These are phyloP conservation scores for Eryngium alpinum DNA, from an alignment of 140 eudicot genomes.

Conservation along the genomic window DNA sequence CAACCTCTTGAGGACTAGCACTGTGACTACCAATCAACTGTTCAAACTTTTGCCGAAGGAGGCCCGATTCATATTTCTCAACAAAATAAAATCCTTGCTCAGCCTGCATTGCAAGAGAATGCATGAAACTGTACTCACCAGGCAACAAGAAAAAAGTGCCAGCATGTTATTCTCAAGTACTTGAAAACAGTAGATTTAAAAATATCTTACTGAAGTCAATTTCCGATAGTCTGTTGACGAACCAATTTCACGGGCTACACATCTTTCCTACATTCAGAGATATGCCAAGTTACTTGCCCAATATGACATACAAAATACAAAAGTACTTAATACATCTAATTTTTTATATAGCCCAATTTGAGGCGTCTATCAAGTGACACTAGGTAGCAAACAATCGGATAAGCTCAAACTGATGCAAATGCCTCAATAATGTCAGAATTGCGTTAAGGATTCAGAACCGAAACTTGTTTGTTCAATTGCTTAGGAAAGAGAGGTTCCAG, in stretches of 20 bases:
- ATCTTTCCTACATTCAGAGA: constrained; percentile 69
- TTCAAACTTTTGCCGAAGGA: constrained; percentile 58
- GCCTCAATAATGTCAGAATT: not conserved
- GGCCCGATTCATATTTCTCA: constrained; percentile 37
- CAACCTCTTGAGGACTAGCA: constrained; percentile 61
- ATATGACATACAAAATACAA: too few relatives aligned
- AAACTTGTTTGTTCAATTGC: not conserved
- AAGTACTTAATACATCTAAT: not conserved
- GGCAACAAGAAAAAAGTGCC: not conserved
- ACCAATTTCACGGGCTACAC: constrained; percentile 84
- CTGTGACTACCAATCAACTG: constrained; percentile 50
- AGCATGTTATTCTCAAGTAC: not conserved
- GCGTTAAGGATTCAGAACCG: not conserved
- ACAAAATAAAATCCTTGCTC: constrained; percentile 84
- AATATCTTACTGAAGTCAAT: constrained; percentile 65
- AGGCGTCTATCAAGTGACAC: not conserved
- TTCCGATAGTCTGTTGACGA: constrained; percentile 85
- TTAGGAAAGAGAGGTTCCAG: not conserved
- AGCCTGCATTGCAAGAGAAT: constrained; percentile 43
- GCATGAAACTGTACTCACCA: too few relatives aligned
- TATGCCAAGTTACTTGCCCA: constrained; percentile 13
- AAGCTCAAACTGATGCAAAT: not conserved
- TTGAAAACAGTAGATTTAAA: not conserved
- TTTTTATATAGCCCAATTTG: not conserved
- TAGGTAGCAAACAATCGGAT: not conserved